Percentiles rank a stretch among this genome's conserved stretches.
phyloP scores from a whole-genome alignment of 257 asterid genomes.

The Solanum arcanum region DNA sequence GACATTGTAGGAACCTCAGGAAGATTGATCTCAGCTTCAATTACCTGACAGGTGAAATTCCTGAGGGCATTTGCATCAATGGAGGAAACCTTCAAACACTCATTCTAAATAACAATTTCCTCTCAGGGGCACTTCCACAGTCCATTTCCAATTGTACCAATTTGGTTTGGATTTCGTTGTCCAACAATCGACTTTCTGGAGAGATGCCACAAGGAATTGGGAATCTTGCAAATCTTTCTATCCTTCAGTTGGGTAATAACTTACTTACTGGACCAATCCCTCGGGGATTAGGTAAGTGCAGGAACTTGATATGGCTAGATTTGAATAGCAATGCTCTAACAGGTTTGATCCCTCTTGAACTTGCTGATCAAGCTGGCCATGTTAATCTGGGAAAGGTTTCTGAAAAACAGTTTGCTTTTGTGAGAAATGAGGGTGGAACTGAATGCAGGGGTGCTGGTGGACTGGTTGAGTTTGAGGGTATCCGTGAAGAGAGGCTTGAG shows the following conservation, averaged over 20 bases:
- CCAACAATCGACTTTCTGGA: constrained; percentile 68
- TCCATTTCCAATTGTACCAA: constrained; percentile 79
- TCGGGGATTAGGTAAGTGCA: constrained; percentile 45
- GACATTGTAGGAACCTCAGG: constrained; percentile 39
- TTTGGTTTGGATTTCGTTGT: constrained; percentile 70
- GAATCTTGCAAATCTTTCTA: constrained; percentile 59
- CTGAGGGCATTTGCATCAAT: constrained; percentile 62
- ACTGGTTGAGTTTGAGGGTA: constrained; percentile 76
- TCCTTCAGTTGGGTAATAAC: constrained; percentile 81
- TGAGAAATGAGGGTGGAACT: constrained; percentile 88
- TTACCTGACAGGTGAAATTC: constrained; percentile 53
- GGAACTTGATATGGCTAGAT: constrained; percentile 79
- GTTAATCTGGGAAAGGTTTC: constrained; percentile 61
- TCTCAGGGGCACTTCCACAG: constrained; percentile 52
- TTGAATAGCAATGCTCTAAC: constrained; percentile 74
- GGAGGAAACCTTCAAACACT: constrained; percentile 87
- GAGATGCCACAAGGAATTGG: constrained; percentile 59
- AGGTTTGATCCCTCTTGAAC: constrained; percentile 51
- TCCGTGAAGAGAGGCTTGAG: constrained; percentile 47
- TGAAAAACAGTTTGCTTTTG: constrained; percentile 81
- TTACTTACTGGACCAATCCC: constrained; percentile 60
- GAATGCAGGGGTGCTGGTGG: constrained; percentile 90
- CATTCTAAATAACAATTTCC: constrained; percentile 72
- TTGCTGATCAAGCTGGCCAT: constrained; percentile 53
- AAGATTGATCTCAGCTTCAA: constrained; percentile 88